Evolutionary conservation across 176 grass and related monocot genomes (phyloP).

Genomic region (Pontederia paniculata): DNA sequence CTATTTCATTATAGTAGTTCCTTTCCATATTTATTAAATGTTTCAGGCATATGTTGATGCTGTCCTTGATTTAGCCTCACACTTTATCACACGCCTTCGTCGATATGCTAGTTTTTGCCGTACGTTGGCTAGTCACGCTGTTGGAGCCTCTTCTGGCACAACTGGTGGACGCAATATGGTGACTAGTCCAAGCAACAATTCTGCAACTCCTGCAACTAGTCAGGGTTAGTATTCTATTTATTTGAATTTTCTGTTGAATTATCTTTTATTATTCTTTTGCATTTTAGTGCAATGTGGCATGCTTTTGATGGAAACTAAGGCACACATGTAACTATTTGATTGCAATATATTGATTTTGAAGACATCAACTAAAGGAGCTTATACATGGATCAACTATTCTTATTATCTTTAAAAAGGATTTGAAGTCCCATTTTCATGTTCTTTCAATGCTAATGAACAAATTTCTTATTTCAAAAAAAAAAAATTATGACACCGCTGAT

Average conservation of each 20-base stretch:
- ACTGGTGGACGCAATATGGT: slow-evolving; percentile 67
- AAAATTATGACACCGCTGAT: no score
- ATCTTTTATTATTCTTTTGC: no score
- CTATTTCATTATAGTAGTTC: slow-evolving; percentile 11
- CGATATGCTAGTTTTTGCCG: slow-evolving; percentile 99
- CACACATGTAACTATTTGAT: neutral
- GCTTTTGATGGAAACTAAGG: no score
- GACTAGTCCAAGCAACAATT: slow-evolving; percentile 78
- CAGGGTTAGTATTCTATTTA: slow-evolving; percentile 39
- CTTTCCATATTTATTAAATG: slow-evolving; percentile 18
- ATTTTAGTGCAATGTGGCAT: no score
- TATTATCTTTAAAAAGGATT: no score
- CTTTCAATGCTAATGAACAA: no score
- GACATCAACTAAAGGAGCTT: neutral
- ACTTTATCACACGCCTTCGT: slow-evolving; percentile 91
- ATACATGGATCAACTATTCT: no score
- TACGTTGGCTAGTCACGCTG: slow-evolving; percentile 92
- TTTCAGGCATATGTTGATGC: slow-evolving; percentile 91
- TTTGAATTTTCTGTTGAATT: neutral
- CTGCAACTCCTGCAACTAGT: slow-evolving; percentile 61
- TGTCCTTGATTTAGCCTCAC: slow-evolving; percentile 95
- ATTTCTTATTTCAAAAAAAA: no score
- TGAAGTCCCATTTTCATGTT: no score
- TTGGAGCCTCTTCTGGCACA: slow-evolving; percentile 83
- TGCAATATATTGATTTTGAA: no score